Evolutionary conservation across 176 grass and related monocot species (phyloP), one percentile per base, ranked within the genome.

Genomic region (Microstegium vimineum): DNA sequence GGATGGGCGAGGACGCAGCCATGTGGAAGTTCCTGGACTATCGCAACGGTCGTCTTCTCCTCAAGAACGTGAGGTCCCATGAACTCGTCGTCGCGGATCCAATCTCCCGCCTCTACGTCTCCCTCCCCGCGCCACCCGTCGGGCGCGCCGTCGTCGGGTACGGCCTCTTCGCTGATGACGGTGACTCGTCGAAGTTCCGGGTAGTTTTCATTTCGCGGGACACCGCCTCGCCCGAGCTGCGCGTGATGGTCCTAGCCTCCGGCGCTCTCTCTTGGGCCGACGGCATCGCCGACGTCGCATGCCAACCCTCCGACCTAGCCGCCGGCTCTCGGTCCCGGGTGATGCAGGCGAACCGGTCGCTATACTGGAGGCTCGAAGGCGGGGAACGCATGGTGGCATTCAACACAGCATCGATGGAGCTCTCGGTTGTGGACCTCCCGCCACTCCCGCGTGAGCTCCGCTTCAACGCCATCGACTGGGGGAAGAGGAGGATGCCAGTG

Each of bases 291-390:
- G 32, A 17, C 23, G 14, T 80, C 69, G 5, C 47, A 0, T 35
- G 18, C 13, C 37, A 80, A 16, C 40, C n/a, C n/a, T n/a, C 31
- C 22, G 14, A 49, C 4, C 36, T 84, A 17, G 7, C 41, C 16
- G 30, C 61, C 1, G 49, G 16, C 31, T n/a, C 32, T 62, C 37
- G 76, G 23, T 32, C 45, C 74, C 42, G 80, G 14, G 66, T 73
- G 33, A 88, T 88, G 86, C 81, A 89, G 25, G 87, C 81, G 5
- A 69, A 84, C 76, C 12, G 13, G 8, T 80, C 69, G 49, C 49
- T 89, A 4, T 89, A 80, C 81, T 84, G 87, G 87, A 80, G 23
- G 61, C 81, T 88, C 10, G 37, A 61, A n/a, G 86, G 86, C 2
- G 47, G 69, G 17, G 62, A 46, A 70, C 61, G 62, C 38, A 33